Conservation (phyloP, 495 filamentous ascomycete genomes). For the Daldinia bambusicola region DNA sequence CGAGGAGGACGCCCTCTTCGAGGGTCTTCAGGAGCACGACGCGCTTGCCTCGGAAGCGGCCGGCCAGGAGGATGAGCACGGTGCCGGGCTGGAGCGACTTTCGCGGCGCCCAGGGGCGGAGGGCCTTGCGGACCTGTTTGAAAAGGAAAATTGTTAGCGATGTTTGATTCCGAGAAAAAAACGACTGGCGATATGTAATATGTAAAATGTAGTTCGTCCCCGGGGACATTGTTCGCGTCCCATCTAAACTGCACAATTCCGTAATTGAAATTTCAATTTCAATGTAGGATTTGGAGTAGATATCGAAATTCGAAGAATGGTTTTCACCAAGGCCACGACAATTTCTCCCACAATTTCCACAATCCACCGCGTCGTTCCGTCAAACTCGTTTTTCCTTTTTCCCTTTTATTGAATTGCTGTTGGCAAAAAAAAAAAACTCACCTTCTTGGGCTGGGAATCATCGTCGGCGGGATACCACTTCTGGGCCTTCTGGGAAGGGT, state of each 20-base stretch:
- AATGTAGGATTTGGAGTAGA: constrained; percentile 9
- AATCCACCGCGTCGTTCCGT: background rate
- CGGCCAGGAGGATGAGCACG: constrained; percentile 97
- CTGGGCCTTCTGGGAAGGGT: constrained; percentile 87
- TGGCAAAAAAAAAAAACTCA: constrained; percentile 63
- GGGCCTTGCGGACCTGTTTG: constrained; percentile 88
- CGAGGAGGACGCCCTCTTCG: constrained; percentile 94
- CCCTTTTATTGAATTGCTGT: constrained; percentile 13
- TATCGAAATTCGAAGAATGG: background rate
- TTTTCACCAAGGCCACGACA: constrained; percentile 11
- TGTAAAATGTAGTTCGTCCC: constrained; percentile 15
- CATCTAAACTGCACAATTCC: background rate
- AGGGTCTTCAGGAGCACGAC: constrained; percentile 98
- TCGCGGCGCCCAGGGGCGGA: constrained; percentile 85
- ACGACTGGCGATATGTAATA: too few relatives aligned
- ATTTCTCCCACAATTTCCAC: background rate
- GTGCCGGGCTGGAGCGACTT: constrained; percentile 89
- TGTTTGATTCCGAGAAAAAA: background rate
- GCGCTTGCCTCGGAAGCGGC: constrained; percentile 99
- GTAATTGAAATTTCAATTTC: constrained; percentile 4
- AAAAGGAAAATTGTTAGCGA: constrained; percentile 46
- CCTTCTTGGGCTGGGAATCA: constrained; percentile 89
- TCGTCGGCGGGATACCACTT: constrained; percentile 99
- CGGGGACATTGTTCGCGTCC: constrained; percentile 5
- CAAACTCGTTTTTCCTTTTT: background rate